Evolutionary conservation across 805 yeast species (phyloP).

Genomic region (baker's yeast (Saccharomyces cerevisiae)): DNA sequence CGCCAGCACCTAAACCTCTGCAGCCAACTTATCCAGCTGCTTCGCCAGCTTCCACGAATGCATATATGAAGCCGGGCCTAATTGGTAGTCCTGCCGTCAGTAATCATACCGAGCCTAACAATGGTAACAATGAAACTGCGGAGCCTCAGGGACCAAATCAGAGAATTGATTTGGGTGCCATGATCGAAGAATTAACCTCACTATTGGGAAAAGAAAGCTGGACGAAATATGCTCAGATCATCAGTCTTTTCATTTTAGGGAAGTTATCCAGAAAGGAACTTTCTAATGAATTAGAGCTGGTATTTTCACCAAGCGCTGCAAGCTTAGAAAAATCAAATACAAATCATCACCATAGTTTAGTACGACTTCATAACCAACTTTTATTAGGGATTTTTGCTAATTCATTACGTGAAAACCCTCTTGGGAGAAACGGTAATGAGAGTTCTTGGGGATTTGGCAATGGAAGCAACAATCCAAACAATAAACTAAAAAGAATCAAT

Average conservation of each 20-base stretch:
- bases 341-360: slow-evolving; percentile 11
- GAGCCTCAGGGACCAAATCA: slow-evolving; percentile 6
- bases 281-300: slow-evolving; percentile 46
- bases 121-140: neutral
- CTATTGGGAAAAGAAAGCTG: slow-evolving; percentile 64
- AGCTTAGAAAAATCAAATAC: neutral
- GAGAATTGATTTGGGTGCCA: slow-evolving; percentile 52
- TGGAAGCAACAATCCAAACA: slow-evolving; percentile 38
- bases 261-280: slow-evolving; percentile 72
- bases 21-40: neutral
- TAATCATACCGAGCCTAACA: neutral
- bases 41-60: neutral
- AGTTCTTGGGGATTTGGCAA: slow-evolving; percentile 45
- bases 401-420: slow-evolving; percentile 69
- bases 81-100: neutral
- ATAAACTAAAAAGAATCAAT: slow-evolving; percentile 33
- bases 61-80: neutral
- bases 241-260: slow-evolving; percentile 71
- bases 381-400: slow-evolving; percentile 77
- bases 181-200: slow-evolving; percentile 67
- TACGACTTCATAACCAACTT: slow-evolving; percentile 67
- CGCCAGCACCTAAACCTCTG: neutral
- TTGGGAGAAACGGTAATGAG: slow-evolving; percentile 56
- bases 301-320: slow-evolving; percentile 30
- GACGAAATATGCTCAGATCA: slow-evolving; percentile 76